These are phyloP conservation scores for Aspergillaceae sp. DNA, from an alignment of 2,329 filamentous ascomycete species.

Conservation along the genomic window DNA sequence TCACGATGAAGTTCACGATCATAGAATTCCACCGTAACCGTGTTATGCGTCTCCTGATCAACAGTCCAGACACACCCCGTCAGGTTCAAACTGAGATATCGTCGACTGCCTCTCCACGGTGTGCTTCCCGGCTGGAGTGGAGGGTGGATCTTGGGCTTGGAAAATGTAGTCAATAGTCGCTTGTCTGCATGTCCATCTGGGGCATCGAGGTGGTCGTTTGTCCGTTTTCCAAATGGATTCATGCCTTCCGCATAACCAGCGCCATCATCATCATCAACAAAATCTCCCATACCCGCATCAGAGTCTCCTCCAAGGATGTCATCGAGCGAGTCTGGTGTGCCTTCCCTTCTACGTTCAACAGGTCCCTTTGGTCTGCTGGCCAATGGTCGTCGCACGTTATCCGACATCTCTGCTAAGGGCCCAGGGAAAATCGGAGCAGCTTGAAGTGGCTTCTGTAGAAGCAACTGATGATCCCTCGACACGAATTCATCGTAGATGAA, in stretches of 20 bases:
- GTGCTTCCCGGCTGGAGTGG: conserved; percentile 91
- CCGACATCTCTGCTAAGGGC: conserved; percentile 60
- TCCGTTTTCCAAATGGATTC: conserved; percentile 56
- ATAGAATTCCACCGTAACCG: conserved; percentile 94
- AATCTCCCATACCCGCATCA: conserved; percentile 63
- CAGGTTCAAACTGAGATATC: conserved; percentile 88
- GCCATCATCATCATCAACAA: conserved; percentile 90
- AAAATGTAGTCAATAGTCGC: conserved; percentile 40
- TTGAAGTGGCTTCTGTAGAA: conserved; percentile 51
- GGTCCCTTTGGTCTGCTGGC: conserved; percentile 49
- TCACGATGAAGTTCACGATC: conserved; percentile 86
- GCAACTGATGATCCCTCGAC: conserved; percentile 39
- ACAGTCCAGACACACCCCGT: conserved; percentile 96
- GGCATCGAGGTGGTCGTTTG: conserved; percentile 42
- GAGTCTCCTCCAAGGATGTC: conserved; percentile 57
- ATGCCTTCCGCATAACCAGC: conserved; percentile 70
- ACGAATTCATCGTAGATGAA: conserved; percentile 67
- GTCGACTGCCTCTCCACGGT: conserved; percentile 87
- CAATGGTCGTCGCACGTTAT: conserved; percentile 52
- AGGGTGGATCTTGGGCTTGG: conserved; percentile 64
- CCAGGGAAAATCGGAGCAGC: conserved; percentile 82
- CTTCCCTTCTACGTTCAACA: conserved; percentile 47
- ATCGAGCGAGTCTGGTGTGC: conserved; percentile 69
- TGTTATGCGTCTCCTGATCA: conserved; percentile 86
- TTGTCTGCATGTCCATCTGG: conserved; percentile 42